Percentiles rank a stretch among this genome's conserved stretches.
These are phyloP conservation scores for Austroboletus novae-zelandiae DNA, from an alignment of 1,284 basidiomycete species.

Conservation along the genomic window DNA sequence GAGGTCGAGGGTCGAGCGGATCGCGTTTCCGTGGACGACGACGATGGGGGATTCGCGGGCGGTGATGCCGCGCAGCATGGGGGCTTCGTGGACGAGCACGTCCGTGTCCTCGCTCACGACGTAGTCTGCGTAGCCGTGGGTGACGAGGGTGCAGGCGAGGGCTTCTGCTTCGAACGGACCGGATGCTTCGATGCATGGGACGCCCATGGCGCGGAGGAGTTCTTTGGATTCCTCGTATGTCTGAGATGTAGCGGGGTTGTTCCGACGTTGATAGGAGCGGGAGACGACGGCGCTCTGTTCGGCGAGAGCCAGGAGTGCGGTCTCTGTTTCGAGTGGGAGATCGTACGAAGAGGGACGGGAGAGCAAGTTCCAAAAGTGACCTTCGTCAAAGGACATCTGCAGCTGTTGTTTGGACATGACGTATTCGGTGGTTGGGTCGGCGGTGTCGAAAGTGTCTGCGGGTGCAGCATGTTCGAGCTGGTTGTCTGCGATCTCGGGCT, in stretches of 20 bases:
- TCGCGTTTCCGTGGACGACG: conserved; percentile 58
- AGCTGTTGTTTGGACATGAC: conserved; percentile 65
- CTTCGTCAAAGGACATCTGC: conserved; percentile 61
- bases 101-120: conserved; percentile 89
- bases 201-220: conserved; percentile 71
- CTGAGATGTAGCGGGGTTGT: conserved; percentile 51
- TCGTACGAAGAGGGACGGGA: conserved; percentile 10
- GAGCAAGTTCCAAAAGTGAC: conserved; percentile 57
- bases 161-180: conserved; percentile 82
- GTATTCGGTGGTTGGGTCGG: conserved; percentile 42
- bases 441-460: conserved; percentile 25
- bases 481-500: conserved; percentile 10
- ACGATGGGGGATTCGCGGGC: conserved; percentile 55
- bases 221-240: conserved; percentile 66
- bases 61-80: conserved; percentile 74
- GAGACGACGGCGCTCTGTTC: conserved; percentile 54
- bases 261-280: conserved; percentile 61
- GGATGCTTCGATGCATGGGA: conserved; percentile 66
- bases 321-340: conserved; percentile 20
- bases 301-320: conserved; percentile 39
- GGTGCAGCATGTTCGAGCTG: conserved; percentile 6
- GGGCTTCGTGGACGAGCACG: conserved; percentile 75
- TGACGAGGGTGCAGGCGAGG: conserved; percentile 71
- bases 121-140: conserved; percentile 73
- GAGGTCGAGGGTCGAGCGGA: conserved; percentile 62